Percentiles rank a stretch among this genome's conserved stretches.
These are phyloP conservation scores for Phoenix dactylifera DNA, from an alignment of 176 grass and related monocot species.

Conservation along the genomic window DNA sequence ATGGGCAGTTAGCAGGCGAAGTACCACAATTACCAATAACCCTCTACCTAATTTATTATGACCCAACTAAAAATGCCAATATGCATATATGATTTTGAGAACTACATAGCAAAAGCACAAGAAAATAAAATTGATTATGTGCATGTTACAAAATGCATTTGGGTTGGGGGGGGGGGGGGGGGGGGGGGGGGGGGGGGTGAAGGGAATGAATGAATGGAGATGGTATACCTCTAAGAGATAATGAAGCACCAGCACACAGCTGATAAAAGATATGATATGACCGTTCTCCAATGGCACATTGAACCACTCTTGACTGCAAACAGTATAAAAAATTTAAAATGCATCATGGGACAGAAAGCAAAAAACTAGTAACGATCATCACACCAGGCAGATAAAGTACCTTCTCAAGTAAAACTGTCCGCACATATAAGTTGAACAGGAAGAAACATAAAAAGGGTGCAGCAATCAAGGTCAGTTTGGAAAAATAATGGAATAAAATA, in stretches of 20 bases:
- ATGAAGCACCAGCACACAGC: constrained; percentile 75
- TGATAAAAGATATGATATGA: constrained; percentile 99
- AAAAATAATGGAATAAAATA: background rate
- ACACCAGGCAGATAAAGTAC: constrained; percentile 36
- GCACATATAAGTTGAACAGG: constrained; percentile 12
- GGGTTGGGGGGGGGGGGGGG: too few relatives aligned
- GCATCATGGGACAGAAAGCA: constrained; percentile 6
- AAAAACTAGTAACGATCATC: constrained; percentile 12
- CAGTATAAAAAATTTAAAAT: constrained; percentile 15
- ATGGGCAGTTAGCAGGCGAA: too few relatives aligned
- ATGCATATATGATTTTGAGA: too few relatives aligned
- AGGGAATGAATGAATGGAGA: background rate
- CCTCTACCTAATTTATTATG: too few relatives aligned
- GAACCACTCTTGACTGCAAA: constrained; percentile 93
- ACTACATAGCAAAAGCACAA: too few relatives aligned
- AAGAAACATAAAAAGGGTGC: constrained; percentile 22
- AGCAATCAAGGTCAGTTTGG: background rate
- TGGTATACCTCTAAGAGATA: constrained; percentile 57
- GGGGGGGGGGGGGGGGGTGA: too few relatives aligned
- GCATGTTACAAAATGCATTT: too few relatives aligned
- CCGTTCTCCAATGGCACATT: constrained; percentile 68
- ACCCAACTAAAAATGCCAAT: too few relatives aligned
- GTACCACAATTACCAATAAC: too few relatives aligned
- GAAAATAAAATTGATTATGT: too few relatives aligned
- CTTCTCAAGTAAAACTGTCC: constrained; percentile 97